phyloP scores from a whole-genome alignment of 805 yeast species.

The Candida insectorum region DNA sequence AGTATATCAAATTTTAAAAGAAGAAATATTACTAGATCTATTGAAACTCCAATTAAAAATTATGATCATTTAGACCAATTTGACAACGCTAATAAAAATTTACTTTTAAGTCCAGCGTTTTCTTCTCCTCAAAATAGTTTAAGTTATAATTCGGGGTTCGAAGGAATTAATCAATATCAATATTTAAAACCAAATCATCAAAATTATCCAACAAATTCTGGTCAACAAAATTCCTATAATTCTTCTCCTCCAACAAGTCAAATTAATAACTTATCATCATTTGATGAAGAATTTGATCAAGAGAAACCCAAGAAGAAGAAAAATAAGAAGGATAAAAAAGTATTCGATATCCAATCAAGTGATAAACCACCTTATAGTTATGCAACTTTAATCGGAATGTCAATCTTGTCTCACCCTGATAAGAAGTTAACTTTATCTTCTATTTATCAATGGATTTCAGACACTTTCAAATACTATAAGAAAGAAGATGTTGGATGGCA shows the following conservation, averaged over 20 bases:
- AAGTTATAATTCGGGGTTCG: constrained; percentile 1
- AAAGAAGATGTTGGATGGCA: constrained; percentile 95
- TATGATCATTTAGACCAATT: constrained; percentile 7
- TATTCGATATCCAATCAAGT: constrained; percentile 48
- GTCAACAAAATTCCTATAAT: neutral
- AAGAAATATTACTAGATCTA: neutral
- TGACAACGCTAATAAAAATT: constrained; percentile 10
- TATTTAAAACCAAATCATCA: neutral
- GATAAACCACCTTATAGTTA: constrained; percentile 91
- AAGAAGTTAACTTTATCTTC: constrained; percentile 48
- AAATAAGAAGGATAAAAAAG: constrained; percentile 29
- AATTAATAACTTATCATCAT: constrained; percentile 14
- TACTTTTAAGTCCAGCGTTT: constrained; percentile 37
- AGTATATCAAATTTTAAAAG: constrained; percentile 4
- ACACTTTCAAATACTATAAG: constrained; percentile 78
- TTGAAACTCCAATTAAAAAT: constrained; percentile 11
- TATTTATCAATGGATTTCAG: constrained; percentile 89
- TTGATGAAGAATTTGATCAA: constrained; percentile 8
- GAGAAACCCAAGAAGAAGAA: constrained; percentile 17
- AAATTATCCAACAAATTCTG: neutral
- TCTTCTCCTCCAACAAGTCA: constrained; percentile 20
- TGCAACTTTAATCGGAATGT: constrained; percentile 91
- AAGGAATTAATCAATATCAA: neutral
- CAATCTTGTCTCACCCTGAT: constrained; percentile 75
- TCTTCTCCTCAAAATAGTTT: constrained; percentile 45